phyloP scores from a whole-genome alignment of 2,329 filamentous ascomycete species.

The Lachnellula subtilissima region DNA sequence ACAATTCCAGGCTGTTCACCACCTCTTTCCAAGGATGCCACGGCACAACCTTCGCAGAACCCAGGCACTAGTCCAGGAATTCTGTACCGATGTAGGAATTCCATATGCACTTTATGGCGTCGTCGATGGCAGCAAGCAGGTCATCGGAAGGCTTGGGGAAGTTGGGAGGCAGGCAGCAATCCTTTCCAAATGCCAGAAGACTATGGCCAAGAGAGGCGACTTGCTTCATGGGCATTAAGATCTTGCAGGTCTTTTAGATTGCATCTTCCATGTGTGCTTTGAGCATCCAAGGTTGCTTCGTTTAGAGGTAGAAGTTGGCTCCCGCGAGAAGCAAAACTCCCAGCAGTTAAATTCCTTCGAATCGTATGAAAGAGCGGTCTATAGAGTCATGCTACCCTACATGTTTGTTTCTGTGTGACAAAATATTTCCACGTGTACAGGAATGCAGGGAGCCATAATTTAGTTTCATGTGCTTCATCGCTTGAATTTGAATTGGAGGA shows the following conservation, averaged over 20 bases:
- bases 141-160: conserved; percentile 71
- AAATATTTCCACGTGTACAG: neutral
- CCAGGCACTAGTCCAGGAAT: conserved; percentile 72
- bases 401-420: conserved; percentile 1
- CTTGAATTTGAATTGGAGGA: too few relatives aligned
- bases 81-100: conserved; percentile 76
- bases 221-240: conserved; percentile 27
- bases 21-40: conserved; percentile 78
- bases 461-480: too few relatives aligned
- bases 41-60: conserved; percentile 74
- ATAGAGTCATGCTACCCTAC: neutral
- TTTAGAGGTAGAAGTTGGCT: neutral
- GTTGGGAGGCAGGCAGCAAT: conserved; percentile 76
- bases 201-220: conserved; percentile 30
- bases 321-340: neutral
- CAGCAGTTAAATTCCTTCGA: conserved; percentile 1
- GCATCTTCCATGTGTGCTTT: neutral
- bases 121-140: conserved; percentile 74
- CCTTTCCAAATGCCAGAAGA: conserved; percentile 66
- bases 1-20: conserved; percentile 86
- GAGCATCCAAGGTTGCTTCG: neutral
- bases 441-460: neutral
- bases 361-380: conserved; percentile 1
- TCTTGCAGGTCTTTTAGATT: conserved; percentile 1
- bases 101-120: conserved; percentile 86